Evolutionary conservation across 768 basidiomycete species (phyloP), one percentile per base, ranked within the genome.

Genomic region (Russula earlei): DNA sequence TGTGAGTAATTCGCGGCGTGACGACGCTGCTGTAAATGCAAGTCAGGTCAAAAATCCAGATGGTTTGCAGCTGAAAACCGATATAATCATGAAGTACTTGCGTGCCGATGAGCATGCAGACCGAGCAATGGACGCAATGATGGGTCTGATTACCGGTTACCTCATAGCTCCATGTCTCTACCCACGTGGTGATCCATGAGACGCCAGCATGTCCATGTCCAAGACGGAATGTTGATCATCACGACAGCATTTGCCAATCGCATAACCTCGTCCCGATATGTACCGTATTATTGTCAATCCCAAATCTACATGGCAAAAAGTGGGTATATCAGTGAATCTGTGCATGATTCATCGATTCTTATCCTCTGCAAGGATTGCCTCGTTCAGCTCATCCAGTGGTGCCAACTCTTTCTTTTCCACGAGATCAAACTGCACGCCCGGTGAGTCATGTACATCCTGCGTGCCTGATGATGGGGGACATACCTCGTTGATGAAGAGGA

Each of bases 321-420:
- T 46, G 24, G 22, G 10, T 54, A 41, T 24, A 20, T 49, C 29
- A 29, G 38, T 22, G 22, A 4, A 38, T 45, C 27, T 9, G 43
- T 24, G 34, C 17, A 40, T 29, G n/a, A 31, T 31, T 64, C 62
- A 69, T 56, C 69, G 62, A 17, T 57, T 37, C 63, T 75, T 78
- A 64, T 79, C 78, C 64, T 81, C 81, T 0, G 77, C 76, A 33
- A 85, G 70, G 62, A 98, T 92, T 9, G 90, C 91, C 62, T 91
- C 89, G 69, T 97, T 97, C 63, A 97, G 78, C 69, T 98, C 95
- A 62, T 94, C 92, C 49, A 98, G 72, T 0, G 95, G 95, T 11
- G 89, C 90, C 8, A 98, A 77, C 67, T 98, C 95, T 71, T 93
- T 96, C 79, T 90, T 89, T 63, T 96, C 94, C n/a, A 98, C 81